These are phyloP conservation scores for Groenewaldozyma tartarivorans DNA, from an alignment of 805 yeast genomes.

Conservation along the genomic window DNA sequence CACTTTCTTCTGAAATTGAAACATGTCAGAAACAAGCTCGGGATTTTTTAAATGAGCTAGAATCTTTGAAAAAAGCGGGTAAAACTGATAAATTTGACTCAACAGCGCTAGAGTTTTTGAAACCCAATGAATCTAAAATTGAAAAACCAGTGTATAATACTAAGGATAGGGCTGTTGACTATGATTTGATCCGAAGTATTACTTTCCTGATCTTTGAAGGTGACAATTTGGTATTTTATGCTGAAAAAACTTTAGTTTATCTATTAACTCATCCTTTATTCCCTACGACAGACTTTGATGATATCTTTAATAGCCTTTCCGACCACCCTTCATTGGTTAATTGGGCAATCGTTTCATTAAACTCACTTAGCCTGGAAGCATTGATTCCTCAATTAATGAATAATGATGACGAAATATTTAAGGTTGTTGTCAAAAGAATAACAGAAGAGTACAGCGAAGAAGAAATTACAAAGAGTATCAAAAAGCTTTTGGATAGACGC, in stretches of 20 bases:
- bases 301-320: conserved; percentile 44
- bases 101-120: conserved; percentile 14
- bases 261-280: conserved; percentile 81
- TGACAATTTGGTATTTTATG: neutral
- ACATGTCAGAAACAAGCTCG: conserved; percentile 18
- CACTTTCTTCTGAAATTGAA: conserved; percentile 11
- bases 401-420: conserved; percentile 52
- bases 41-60: conserved; percentile 19
- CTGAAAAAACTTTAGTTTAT: conserved; percentile 38
- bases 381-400: conserved; percentile 51
- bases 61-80: conserved; percentile 26
- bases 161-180: conserved; percentile 17
- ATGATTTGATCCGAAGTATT: conserved; percentile 15
- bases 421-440: conserved; percentile 58
- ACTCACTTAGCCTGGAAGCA: conserved; percentile 55
- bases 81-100: conserved; percentile 19
- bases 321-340: conserved; percentile 57
- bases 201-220: neutral
- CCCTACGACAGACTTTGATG: conserved; percentile 50
- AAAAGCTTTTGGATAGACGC: conserved; percentile 14
- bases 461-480: conserved; percentile 21
- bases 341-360: conserved; percentile 76
- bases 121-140: conserved; percentile 17
- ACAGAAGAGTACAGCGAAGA: conserved; percentile 54
- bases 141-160: conserved; percentile 14